phyloP scores from a whole-genome alignment of 345 rosid species.

The Moringa oleifera region DNA sequence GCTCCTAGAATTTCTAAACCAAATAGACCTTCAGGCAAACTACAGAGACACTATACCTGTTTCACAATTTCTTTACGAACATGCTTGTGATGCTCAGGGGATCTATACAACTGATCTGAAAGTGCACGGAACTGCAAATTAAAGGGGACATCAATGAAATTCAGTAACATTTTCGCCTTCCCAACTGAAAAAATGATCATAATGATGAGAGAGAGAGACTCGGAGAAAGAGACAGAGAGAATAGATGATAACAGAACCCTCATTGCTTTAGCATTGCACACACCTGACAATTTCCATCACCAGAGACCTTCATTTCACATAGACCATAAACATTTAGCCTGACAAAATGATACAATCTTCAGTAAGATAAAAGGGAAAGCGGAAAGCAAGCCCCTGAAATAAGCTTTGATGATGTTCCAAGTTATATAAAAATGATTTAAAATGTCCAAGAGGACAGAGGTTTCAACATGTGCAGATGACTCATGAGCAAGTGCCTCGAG shows the following conservation, averaged over 20 bases:
- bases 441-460: neutral
- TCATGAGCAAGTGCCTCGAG: neutral
- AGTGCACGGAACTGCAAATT: conserved; percentile 86
- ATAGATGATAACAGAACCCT: conserved; percentile 8
- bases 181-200: neutral
- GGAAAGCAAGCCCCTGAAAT: neutral
- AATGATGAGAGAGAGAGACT: neutral
- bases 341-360: conserved; percentile 16
- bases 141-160: neutral
- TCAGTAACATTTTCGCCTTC: neutral
- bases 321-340: conserved; percentile 78
- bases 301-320: conserved; percentile 82
- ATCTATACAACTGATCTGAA: conserved; percentile 81
- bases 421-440: neutral
- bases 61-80: conserved; percentile 77
- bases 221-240: conserved; percentile 13
- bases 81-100: conserved; percentile 90
- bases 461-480: too few species aligned
- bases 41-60: conserved; percentile 55
- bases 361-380: neutral
- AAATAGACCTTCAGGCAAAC: conserved; percentile 1
- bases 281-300: conserved; percentile 99
- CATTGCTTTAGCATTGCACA: neutral
- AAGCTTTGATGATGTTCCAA: neutral
- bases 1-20: neutral